Percentiles rank a stretch among this genome's conserved stretches.
Conservation (phyloP, 345 rosid species). For the Eucalyptus pauciflora region DNA sequence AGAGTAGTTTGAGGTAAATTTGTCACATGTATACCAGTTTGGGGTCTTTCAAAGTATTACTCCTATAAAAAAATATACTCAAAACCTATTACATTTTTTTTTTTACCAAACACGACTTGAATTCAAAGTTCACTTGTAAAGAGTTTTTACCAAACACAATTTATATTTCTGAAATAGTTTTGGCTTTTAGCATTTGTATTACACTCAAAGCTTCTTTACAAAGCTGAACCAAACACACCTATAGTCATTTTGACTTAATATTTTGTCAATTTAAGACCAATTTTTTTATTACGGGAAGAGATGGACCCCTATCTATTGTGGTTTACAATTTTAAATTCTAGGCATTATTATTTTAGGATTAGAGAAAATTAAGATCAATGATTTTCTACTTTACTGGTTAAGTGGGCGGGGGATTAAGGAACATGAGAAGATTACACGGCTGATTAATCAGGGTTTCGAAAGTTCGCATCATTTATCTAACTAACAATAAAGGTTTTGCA, state of each 20-base stretch:
- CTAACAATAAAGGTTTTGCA: neutral
- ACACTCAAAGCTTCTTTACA: no score
- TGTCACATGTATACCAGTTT: accelerated
- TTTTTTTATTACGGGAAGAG: neutral
- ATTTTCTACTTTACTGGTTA: neutral
- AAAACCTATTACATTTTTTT: no score
- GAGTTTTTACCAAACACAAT: no score
- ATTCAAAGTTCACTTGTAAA: no score
- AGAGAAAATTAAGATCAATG: neutral
- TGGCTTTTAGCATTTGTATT: no score
- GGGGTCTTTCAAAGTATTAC: accelerated
- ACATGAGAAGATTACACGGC: neutral
- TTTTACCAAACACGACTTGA: no score
- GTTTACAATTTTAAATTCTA: neutral
- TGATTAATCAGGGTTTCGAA: neutral
- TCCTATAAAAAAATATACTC: no score
- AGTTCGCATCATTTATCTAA: neutral
- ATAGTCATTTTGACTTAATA: neutral
- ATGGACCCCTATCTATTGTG: neutral
- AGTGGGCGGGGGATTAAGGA: neutral
- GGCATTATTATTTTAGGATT: neutral
- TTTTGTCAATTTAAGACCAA: neutral
- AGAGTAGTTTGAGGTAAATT: no score
- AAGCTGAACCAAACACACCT: no score
- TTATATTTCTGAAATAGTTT: no score